Conservation (phyloP, 768 basidiomycete species). For the Coprinellus aureogranulatus region DNA sequence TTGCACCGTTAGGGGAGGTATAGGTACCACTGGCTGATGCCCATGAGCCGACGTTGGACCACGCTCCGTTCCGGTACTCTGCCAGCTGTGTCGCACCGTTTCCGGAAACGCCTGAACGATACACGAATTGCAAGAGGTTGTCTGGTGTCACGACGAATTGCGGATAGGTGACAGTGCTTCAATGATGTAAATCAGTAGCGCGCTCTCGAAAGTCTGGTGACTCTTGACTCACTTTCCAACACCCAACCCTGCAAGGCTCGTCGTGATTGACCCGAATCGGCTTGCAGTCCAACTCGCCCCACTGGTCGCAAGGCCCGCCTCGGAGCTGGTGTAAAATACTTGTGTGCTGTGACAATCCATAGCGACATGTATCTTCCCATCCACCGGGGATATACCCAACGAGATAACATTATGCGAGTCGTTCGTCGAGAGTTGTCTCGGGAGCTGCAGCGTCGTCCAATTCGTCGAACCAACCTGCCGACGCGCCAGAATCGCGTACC, state of each 20-base stretch:
- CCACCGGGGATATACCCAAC: slow-evolving; percentile 42
- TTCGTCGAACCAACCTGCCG: slow-evolving; percentile 37
- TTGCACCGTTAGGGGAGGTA: slow-evolving; percentile 39
- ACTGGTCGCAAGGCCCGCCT: slow-evolving; percentile 37
- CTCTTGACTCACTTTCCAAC: slow-evolving; percentile 42
- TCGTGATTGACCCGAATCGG: slow-evolving; percentile 40
- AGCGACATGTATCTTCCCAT: slow-evolving; percentile 46
- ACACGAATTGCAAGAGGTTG: slow-evolving; percentile 48
- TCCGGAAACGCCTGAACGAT: slow-evolving; percentile 45
- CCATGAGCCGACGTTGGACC: slow-evolving; percentile 48
- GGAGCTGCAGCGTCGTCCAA: slow-evolving; percentile 43
- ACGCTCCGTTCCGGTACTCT: slow-evolving; percentile 39
- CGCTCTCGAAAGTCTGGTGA: too few species aligned
- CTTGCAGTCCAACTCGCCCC: slow-evolving; percentile 43
- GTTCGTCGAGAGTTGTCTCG: slow-evolving; percentile 37
- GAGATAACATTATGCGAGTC: slow-evolving; percentile 48
- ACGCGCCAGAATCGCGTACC: slow-evolving; percentile 38
- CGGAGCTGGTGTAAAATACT: slow-evolving; percentile 43
- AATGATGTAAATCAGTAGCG: too few species aligned
- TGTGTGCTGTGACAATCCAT: slow-evolving; percentile 46
- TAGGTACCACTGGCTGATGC: slow-evolving; percentile 43
- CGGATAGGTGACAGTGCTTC: slow-evolving; percentile 43
- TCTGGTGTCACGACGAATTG: slow-evolving; percentile 47
- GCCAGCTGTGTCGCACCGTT: slow-evolving; percentile 48
- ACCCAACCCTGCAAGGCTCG: slow-evolving; percentile 38